phyloP scores from a whole-genome alignment of 495 filamentous ascomycete species.

The Xylaria curta region DNA sequence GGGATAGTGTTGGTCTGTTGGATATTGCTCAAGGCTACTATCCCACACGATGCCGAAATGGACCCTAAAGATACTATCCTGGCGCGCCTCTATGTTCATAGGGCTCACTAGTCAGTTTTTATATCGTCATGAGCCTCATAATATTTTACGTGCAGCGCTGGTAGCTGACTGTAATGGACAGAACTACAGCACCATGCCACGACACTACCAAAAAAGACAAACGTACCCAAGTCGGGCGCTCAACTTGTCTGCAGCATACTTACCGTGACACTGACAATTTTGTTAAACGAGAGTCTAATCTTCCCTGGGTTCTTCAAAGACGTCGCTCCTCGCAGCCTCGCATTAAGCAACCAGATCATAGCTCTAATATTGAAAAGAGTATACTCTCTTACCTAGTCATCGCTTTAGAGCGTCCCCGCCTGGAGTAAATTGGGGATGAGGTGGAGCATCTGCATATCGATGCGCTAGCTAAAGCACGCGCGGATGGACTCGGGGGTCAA shows the following conservation, averaged over 20 bases:
- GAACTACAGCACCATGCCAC: no score
- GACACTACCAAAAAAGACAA: no score
- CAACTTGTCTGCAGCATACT: no score
- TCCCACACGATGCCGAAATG: no score
- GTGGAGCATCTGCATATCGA: constrained; percentile 1
- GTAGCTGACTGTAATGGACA: no score
- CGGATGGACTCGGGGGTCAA: background rate
- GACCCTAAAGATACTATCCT: background rate
- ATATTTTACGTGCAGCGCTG: background rate
- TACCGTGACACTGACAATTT: background rate
- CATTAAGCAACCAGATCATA: background rate
- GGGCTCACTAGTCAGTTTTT: background rate
- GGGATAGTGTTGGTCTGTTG: no score
- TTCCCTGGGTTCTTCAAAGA: background rate
- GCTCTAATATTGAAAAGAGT: background rate
- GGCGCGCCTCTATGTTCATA: background rate
- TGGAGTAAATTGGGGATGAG: background rate
- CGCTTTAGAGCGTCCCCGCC: background rate
- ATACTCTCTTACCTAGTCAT: background rate
- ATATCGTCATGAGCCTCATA: background rate
- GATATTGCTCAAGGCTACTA: no score
- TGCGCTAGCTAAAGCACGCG: background rate
- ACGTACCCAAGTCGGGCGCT: no score
- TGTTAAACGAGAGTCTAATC: background rate
- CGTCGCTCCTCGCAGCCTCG: background rate